phyloP scores from a whole-genome alignment of 2,329 filamentous ascomycete species.

The Didymella lethalis region DNA sequence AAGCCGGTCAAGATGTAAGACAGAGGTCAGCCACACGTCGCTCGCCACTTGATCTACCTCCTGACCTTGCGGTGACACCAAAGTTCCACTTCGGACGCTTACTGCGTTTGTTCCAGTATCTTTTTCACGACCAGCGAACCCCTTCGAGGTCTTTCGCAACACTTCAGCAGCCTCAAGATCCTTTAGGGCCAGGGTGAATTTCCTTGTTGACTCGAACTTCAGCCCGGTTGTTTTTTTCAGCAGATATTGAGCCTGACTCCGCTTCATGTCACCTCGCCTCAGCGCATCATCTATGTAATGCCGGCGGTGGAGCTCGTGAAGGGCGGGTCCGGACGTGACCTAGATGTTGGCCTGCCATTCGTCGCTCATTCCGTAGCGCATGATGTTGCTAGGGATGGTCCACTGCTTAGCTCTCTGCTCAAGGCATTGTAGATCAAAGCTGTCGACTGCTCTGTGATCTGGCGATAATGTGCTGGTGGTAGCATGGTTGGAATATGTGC shows the following conservation, averaged over 20 bases:
- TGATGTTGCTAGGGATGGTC: too few species aligned
- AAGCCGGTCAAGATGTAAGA: neutral
- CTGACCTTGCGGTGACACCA: neutral
- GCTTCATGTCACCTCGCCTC: neutral
- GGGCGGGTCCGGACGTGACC: too few species aligned
- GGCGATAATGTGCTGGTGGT: too few species aligned
- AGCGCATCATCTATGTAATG: neutral
- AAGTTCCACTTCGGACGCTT: neutral
- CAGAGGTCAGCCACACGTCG: neutral
- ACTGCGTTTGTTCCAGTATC: neutral
- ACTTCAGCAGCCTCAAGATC: neutral
- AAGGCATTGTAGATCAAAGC: neutral
- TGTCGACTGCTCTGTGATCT: neutral
- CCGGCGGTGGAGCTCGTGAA: neutral
- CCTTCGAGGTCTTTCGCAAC: neutral
- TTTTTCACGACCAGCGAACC: too few species aligned
- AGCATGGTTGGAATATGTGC: neutral
- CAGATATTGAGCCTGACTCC: neutral
- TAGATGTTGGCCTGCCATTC: conserved; percentile 2
- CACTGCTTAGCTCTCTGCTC: neutral
- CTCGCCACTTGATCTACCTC: neutral
- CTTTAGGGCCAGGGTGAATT: neutral
- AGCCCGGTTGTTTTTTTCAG: neutral
- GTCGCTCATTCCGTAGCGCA: neutral
- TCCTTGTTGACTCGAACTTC: neutral